Percentiles rank a stretch among this genome's conserved stretches.
These are phyloP conservation scores for Phytophthora cajani DNA, from an alignment of 352 stramenopile genomes.

Conservation along the genomic window DNA sequence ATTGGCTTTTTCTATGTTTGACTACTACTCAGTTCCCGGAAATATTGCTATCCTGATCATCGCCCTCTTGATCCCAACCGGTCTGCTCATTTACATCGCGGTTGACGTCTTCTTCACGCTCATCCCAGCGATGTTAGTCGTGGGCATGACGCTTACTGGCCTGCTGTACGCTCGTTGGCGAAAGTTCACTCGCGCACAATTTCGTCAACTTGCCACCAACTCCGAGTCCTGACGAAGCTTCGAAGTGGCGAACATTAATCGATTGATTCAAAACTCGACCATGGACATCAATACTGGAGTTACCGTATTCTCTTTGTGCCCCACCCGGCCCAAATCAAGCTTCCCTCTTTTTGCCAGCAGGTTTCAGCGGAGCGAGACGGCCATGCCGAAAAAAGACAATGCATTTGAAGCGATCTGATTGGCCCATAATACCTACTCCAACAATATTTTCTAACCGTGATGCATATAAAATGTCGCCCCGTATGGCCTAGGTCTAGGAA, in stretches of 20 bases:
- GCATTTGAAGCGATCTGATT: too few relatives aligned
- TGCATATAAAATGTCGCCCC: too few relatives aligned
- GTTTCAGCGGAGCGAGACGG: too few relatives aligned
- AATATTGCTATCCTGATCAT: slow-evolving; percentile 36
- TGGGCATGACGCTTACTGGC: slow-evolving; percentile 42
- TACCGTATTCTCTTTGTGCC: background rate
- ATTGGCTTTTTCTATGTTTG: too few relatives aligned
- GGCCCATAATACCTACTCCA: too few relatives aligned
- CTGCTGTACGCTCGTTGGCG: slow-evolving; percentile 49
- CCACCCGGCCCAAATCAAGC: too few relatives aligned
- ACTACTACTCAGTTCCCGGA: slow-evolving; percentile 34
- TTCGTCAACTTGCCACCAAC: slow-evolving; percentile 39
- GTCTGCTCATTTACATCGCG: slow-evolving; percentile 53
- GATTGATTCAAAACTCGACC: slow-evolving; percentile 3
- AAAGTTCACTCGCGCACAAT: slow-evolving; percentile 56
- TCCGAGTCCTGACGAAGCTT: slow-evolving; percentile 23
- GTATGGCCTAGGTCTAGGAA: too few relatives aligned
- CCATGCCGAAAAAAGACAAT: too few relatives aligned
- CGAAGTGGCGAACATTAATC: background rate
- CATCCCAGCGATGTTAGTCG: slow-evolving; percentile 48
- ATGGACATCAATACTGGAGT: background rate
- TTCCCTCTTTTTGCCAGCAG: too few relatives aligned
- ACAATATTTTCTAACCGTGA: too few relatives aligned
- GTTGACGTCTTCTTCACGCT: slow-evolving; percentile 56
- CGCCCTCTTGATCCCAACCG: slow-evolving; percentile 40